Base-by-base conservation (phyloP, 2,329 filamentous ascomycete species). In the Cordyceps fumosorosea region DNA sequence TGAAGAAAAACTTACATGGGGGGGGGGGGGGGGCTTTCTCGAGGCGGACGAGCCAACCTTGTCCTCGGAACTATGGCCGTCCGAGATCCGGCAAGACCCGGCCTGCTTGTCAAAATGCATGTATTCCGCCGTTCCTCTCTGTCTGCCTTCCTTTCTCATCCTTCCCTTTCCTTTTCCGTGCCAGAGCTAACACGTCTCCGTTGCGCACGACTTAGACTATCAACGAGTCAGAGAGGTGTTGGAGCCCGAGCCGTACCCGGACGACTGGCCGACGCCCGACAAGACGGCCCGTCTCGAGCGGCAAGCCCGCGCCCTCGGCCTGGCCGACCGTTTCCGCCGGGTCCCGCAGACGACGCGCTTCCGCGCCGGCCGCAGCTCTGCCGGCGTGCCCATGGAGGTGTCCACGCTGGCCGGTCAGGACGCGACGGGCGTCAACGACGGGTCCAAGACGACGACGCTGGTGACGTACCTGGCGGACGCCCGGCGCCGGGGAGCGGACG, bases 401-500 rank as follows among this genome's bases (percentile, higher is more conserved):
- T 87, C 84, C 0, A 79, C 80, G 0, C 74, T 86, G 24, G 84
- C 83, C 0, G 86, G 86, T 1, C 84, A 87, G 70, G 87, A 89
- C 66, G 73, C 72, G 45, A 88, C 85, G 0, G 87, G 86, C 1
- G 66, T 87, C 63, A 89, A 89, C 66, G 87, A 89, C 69, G 85
- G 85, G 2, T 88, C 84, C 34, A 89, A 89, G 72, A 88, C 81
- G 20, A 86, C 82, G 12, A 88, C 84, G 0, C 76, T 86, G 1
- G 84, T 87, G 44, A 89, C 86, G 0, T 89, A 89, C 67, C 74
- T 89, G 8, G 80, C 84, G 8, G 87, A 89, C 70, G 86, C 87
- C 1, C 89, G 86, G 86, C 87, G 88, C 67, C 87, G 85, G 84
- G 87, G 86, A 10, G 84, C 87, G 14, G 86, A 89, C 68, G 83